phyloP scores from a whole-genome alignment of 148 eudicot genomes.

The Persicaria maculosa region DNA sequence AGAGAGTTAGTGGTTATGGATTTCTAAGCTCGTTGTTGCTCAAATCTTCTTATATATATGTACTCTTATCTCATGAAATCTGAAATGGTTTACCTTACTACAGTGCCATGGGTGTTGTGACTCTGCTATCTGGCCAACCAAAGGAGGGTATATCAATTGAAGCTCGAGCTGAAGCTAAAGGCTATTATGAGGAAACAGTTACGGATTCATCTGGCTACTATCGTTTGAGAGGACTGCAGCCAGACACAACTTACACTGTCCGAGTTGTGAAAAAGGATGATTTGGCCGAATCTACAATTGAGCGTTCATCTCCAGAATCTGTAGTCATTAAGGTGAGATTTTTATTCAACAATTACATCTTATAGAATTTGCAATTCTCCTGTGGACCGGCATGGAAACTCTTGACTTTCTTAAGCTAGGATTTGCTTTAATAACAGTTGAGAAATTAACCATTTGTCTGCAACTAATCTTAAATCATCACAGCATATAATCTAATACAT shows the following conservation, averaged over 20 bases:
- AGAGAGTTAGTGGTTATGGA: background rate
- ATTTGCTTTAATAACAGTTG: background rate
- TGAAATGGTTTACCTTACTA: conserved; percentile 15
- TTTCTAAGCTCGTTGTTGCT: background rate
- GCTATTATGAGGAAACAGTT: conserved; percentile 88
- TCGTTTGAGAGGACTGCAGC: conserved; percentile 86
- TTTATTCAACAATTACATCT: background rate
- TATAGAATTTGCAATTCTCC: background rate
- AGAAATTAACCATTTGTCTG: too few relatives aligned
- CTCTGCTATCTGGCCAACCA: conserved; percentile 87
- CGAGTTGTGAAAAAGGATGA: conserved; percentile 62
- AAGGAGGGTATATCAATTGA: conserved; percentile 78
- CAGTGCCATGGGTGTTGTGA: conserved; percentile 86
- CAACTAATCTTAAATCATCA: too few relatives aligned
- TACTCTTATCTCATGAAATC: background rate
- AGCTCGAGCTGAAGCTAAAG: conserved; percentile 81
- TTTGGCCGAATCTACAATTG: conserved; percentile 41
- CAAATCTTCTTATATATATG: background rate
- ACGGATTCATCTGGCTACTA: conserved; percentile 83
- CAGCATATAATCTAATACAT: too few relatives aligned
- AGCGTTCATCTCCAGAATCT: conserved; percentile 88
- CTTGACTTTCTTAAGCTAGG: background rate
- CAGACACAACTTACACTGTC: conserved; percentile 64
- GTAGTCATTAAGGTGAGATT: conserved; percentile 45
- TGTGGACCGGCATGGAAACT: background rate